phyloP scores from a whole-genome alignment of 139 green algal genomes.

The Picochlorum sp. region DNA sequence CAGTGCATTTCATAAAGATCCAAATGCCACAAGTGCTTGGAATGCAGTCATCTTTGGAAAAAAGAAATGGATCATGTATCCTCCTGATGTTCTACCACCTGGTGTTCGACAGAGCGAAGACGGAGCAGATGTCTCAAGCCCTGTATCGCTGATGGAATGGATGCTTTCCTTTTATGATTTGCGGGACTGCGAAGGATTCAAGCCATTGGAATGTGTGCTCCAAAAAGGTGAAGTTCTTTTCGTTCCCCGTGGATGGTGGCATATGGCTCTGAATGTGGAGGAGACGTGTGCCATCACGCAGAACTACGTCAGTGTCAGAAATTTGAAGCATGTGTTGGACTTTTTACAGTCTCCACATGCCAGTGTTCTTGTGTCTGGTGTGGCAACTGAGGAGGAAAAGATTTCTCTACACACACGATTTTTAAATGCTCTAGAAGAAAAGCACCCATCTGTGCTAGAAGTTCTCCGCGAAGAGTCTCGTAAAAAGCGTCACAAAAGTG shows the following conservation, averaged over 20 bases:
- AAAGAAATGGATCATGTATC: conserved; percentile 94
- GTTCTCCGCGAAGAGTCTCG: neutral
- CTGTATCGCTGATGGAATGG: conserved; percentile 90
- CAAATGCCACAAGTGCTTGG: conserved; percentile 89
- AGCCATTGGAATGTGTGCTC: conserved; percentile 38
- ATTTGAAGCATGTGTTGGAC: conserved; percentile 54
- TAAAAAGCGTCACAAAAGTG: too few species aligned
- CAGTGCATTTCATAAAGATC: conserved; percentile 50
- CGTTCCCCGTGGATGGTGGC: conserved; percentile 80
- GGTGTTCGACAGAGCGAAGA: conserved; percentile 58
- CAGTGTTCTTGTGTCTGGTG: conserved; percentile 61
- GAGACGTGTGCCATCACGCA: conserved; percentile 71
- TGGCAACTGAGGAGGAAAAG: conserved; percentile 31
- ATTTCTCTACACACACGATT: conserved; percentile 53
- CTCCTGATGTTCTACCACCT: conserved; percentile 62
- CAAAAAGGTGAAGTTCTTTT: conserved; percentile 74
- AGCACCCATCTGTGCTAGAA: conserved; percentile 16
- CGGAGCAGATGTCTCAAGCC: conserved; percentile 77
- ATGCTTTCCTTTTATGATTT: conserved; percentile 74
- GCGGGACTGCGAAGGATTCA: conserved; percentile 20
- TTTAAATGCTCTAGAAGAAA: conserved; percentile 15
- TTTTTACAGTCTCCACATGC: conserved; percentile 43
- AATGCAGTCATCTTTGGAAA: conserved; percentile 79
- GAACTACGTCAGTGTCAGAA: conserved; percentile 69
- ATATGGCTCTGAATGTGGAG: conserved; percentile 79